These are phyloP conservation scores for Haplosporangium gracile DNA, from an alignment of 192 early-diverging fungal species.

Conservation along the genomic window DNA sequence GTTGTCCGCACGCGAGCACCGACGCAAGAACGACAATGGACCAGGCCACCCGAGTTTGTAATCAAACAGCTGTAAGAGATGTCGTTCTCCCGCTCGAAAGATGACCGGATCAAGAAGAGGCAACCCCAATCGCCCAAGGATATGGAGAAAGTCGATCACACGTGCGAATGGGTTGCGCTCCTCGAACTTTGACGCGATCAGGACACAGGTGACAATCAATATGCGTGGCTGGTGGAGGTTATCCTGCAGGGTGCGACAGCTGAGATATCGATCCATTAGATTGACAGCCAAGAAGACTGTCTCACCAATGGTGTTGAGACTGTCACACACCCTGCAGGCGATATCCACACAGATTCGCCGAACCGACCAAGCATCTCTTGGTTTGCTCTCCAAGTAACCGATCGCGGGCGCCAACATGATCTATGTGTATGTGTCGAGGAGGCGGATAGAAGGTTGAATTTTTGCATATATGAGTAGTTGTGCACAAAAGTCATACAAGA, in stretches of 20 bases:
- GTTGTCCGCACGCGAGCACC: conserved; percentile 86
- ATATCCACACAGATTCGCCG: background rate
- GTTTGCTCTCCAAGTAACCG: background rate
- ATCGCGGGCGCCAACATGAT: conserved; percentile 12
- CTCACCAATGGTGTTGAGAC: conserved; percentile 56
- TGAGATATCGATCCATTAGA: conserved; percentile 91
- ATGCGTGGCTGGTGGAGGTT: conserved; percentile 31
- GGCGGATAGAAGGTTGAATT: background rate
- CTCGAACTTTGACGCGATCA: conserved; percentile 95
- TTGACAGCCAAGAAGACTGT: conserved; percentile 94
- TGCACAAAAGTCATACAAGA: background rate
- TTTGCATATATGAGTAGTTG: background rate
- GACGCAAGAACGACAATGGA: conserved; percentile 90
- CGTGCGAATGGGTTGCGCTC: conserved; percentile 80
- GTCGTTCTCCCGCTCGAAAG: conserved; percentile 87
- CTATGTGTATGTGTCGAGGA: background rate
- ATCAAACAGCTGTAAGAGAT: conserved; percentile 86
- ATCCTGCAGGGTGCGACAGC: background rate
- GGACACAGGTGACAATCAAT: conserved; percentile 85
- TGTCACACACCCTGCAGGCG: background rate
- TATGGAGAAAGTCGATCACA: conserved; percentile 56
- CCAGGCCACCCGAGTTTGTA: conserved; percentile 90
- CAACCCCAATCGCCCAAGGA: conserved; percentile 78
- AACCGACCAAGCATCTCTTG: background rate
- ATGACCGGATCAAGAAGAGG: conserved; percentile 79